These are phyloP conservation scores for Geotrichum armillariae DNA, from an alignment of 1,139 yeast species.

Conservation along the genomic window DNA sequence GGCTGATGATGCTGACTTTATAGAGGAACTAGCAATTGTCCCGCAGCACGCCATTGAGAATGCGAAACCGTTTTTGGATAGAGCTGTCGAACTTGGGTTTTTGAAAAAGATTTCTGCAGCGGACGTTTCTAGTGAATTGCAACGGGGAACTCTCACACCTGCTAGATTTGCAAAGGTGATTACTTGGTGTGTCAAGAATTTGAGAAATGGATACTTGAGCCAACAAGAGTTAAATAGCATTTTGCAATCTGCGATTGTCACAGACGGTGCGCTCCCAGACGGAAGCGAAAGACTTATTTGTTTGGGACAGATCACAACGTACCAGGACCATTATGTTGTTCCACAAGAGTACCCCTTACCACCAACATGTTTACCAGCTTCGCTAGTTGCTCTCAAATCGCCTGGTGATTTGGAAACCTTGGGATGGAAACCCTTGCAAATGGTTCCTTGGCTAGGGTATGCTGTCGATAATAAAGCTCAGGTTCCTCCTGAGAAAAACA, in stretches of 20 bases:
- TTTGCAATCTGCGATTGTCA: constrained; percentile 27
- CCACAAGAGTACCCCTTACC: constrained; percentile 39
- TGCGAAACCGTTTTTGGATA: constrained; percentile 34
- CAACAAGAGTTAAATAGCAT: constrained; percentile 18
- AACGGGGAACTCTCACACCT: constrained; percentile 30
- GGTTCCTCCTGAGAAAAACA: constrained; percentile 26
- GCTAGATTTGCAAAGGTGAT: constrained; percentile 27
- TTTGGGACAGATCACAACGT: constrained; percentile 30
- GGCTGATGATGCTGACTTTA: constrained; percentile 34
- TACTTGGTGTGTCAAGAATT: constrained; percentile 28
- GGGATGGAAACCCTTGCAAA: constrained; percentile 36
- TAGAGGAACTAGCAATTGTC: constrained; percentile 37
- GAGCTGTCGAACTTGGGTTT: constrained; percentile 31
- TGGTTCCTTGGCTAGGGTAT: constrained; percentile 35
- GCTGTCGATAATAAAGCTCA: constrained; percentile 23
- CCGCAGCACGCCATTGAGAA: constrained; percentile 30
- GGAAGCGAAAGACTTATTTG: constrained; percentile 21
- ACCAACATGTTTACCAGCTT: constrained; percentile 25
- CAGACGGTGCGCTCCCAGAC: constrained; percentile 25
- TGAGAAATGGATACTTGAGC: constrained; percentile 20
- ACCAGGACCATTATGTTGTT: constrained; percentile 31
- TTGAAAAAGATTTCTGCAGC: constrained; percentile 29
- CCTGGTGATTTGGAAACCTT: constrained; percentile 26
- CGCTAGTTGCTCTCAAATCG: constrained; percentile 6
- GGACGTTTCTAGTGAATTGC: constrained; percentile 35